These are phyloP conservation scores for Endocladia muricata DNA, from an alignment of 31 red algal genomes.

Conservation along the genomic window DNA sequence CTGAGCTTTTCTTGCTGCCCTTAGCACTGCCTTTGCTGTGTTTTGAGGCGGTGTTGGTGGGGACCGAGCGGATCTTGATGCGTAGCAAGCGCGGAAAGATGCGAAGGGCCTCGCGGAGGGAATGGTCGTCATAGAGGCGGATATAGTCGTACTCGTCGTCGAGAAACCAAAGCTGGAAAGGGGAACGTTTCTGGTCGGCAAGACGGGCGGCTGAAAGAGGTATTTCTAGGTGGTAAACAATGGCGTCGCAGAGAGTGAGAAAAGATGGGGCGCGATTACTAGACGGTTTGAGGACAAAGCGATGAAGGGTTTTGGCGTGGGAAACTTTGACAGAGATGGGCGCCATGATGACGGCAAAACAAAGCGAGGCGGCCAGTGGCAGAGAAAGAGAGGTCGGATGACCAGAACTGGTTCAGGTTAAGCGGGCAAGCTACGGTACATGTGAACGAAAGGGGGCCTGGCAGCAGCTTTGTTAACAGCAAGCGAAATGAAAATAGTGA, in stretches of 20 bases:
- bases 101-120: neutral
- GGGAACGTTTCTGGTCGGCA: neutral
- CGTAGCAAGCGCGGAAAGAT: neutral
- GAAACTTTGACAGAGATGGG: conserved; percentile 19
- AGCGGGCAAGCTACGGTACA: too few relatives aligned
- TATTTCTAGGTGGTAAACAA: conserved; percentile 4
- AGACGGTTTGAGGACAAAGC: conserved; percentile 11
- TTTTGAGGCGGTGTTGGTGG: neutral
- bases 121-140: conserved; percentile 5
- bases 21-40: too few relatives aligned
- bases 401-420: too few relatives aligned
- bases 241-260: conserved; percentile 8
- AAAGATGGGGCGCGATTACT: neutral
- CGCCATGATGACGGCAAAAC: neutral
- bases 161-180: neutral
- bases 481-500: too few relatives aligned
- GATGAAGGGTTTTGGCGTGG: neutral
- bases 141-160: conserved; percentile 6
- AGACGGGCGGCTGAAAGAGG: neutral
- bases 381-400: neutral
- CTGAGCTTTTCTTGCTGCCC: too few relatives aligned
- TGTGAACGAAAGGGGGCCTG: too few relatives aligned
- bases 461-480: too few relatives aligned
- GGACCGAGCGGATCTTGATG: neutral
- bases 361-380: neutral